These are phyloP conservation scores for Colletotrichum lindemuthianum DNA, from an alignment of 2,329 filamentous ascomycete species.

Conservation along the genomic window DNA sequence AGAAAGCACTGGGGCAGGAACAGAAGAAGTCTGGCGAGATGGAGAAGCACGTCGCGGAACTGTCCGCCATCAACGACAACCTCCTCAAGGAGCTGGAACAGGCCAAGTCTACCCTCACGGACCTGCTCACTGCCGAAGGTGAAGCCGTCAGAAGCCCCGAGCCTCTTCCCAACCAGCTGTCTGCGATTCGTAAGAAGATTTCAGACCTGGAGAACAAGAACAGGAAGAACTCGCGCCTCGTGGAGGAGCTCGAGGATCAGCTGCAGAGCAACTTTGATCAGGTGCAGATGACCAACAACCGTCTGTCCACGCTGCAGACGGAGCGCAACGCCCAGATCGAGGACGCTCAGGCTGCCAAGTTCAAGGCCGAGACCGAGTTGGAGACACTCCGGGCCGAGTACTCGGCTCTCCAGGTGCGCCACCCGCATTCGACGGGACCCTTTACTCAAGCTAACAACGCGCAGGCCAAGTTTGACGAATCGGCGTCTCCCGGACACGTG, in stretches of 20 bases:
- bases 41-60: constrained; percentile 63
- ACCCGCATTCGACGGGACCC: background rate
- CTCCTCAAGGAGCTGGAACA: constrained; percentile 71
- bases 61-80: constrained; percentile 67
- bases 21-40: constrained; percentile 69
- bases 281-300: constrained; percentile 84
- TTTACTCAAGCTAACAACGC: constrained; percentile 40
- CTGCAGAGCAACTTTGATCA: constrained; percentile 95
- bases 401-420: constrained; percentile 77
- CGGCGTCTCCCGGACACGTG: constrained; percentile 47
- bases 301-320: constrained; percentile 82
- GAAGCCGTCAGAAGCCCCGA: constrained; percentile 55
- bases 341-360: constrained; percentile 75
- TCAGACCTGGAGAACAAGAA: constrained; percentile 72
- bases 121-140: constrained; percentile 63
- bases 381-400: constrained; percentile 76
- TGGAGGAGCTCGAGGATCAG: constrained; percentile 97
- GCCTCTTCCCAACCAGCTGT: constrained; percentile 65
- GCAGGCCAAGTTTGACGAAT: constrained; percentile 55
- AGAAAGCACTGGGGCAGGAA: constrained; percentile 68
- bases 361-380: constrained; percentile 73
- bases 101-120: constrained; percentile 64
- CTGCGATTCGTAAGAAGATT: constrained; percentile 74
- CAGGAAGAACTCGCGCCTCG: constrained; percentile 89
- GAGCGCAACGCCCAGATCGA: constrained; percentile 81